phyloP scores from a whole-genome alignment of 148 eudicot species.

The Rhododendron griersonianum region DNA sequence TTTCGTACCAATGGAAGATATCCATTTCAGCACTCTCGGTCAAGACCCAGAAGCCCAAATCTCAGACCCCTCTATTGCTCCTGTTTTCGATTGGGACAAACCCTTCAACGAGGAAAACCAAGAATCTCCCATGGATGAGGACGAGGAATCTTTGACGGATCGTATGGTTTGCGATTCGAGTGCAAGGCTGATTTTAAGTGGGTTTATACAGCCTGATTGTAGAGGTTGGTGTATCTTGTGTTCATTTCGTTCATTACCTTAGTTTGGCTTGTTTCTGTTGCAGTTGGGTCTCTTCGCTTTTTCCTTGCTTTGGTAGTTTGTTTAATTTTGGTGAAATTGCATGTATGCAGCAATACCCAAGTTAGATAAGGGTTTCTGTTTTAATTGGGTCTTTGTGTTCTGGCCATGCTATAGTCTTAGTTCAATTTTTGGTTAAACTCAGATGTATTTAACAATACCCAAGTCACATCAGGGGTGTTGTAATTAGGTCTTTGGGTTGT shows the following conservation, averaged over 20 bases:
- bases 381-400: not conserved
- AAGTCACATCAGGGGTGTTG: not conserved
- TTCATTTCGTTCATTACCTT: not conserved
- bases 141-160: conserved; percentile 37
- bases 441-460: not conserved
- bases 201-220: conserved; percentile 42
- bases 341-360: not conserved
- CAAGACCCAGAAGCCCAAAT: conserved; percentile 37
- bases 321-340: not conserved
- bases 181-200: conserved; percentile 48
- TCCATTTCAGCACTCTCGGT: conserved; percentile 11
- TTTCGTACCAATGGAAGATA: conserved; percentile 33
- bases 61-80: conserved; percentile 23
- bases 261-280: not conserved
- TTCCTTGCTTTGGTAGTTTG: not conserved
- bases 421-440: not conserved
- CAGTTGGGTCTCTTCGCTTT: not conserved
- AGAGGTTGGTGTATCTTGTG: conserved; percentile 37
- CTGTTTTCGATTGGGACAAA: conserved; percentile 29
- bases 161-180: conserved; percentile 57
- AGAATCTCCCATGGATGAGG: conserved; percentile 42
- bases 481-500: not conserved
- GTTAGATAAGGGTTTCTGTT: not conserved
- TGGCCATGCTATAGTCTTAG: not conserved
- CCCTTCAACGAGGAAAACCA: conserved; percentile 13